Conservation (phyloP, 805 yeast species). For the Kluyveromyces starmeri region DNA sequence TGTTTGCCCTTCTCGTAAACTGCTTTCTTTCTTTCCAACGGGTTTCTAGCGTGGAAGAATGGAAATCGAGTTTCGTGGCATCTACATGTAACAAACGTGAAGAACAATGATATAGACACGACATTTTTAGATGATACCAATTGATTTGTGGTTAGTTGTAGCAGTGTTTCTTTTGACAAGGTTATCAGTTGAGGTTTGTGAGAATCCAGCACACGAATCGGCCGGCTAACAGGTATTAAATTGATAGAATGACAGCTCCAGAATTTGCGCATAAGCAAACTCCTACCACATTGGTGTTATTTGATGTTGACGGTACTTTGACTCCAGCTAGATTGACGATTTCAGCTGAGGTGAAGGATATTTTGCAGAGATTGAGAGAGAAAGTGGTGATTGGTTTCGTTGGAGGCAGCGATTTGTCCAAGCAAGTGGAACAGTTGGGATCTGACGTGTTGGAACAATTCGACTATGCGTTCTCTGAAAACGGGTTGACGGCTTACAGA, state of each 20-base stretch:
- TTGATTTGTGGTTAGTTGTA: no score
- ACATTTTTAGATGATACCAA: no score
- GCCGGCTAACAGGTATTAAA: no score
- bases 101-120: no score
- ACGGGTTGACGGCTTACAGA: slow-evolving; percentile 97
- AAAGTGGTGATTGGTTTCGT: slow-evolving; percentile 95
- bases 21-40: no score
- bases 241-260: slow-evolving; percentile 22
- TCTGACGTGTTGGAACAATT: slow-evolving; percentile 65
- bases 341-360: slow-evolving; percentile 67
- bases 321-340: slow-evolving; percentile 88
- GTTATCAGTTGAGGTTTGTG: no score
- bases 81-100: no score
- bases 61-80: no score
- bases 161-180: no score
- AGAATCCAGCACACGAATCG: no score
- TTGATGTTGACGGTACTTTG: slow-evolving; percentile 97
- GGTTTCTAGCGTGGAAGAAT: no score
- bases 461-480: slow-evolving; percentile 95
- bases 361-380: slow-evolving; percentile 69
- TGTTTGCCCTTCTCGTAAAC: no score
- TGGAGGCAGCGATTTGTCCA: slow-evolving; percentile 91
- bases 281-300: slow-evolving; percentile 81
- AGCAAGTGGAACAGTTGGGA: slow-evolving; percentile 96
- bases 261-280: slow-evolving; percentile 68